Conservation (phyloP, 2,329 filamentous ascomycete genomes). For the Colletotrichum sidae region DNA sequence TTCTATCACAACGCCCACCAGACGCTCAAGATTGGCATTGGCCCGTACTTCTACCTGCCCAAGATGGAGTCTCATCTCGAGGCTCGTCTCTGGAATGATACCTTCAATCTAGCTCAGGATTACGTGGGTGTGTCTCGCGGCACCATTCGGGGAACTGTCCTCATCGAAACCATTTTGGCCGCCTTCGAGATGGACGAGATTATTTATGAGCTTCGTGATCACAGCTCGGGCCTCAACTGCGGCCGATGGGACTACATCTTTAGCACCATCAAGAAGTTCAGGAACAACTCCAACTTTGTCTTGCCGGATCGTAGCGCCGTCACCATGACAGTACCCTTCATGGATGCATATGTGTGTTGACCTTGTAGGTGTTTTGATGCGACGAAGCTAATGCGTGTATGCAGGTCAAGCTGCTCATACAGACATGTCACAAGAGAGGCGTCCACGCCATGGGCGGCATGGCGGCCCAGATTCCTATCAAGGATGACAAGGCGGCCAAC, state of each 20-base stretch:
- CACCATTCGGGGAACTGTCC: conserved; percentile 92
- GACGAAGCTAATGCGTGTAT: conserved; percentile 9
- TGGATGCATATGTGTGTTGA: conserved; percentile 82
- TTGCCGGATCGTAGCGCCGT: conserved; percentile 91
- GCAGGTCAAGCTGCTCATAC: conserved; percentile 88
- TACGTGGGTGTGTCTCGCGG: conserved; percentile 89
- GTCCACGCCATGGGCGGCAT: conserved; percentile 99
- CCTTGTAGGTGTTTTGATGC: neutral
- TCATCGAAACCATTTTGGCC: conserved; percentile 97
- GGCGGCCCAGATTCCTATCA: conserved; percentile 99
- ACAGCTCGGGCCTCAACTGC: conserved; percentile 96
- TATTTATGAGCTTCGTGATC: conserved; percentile 98
- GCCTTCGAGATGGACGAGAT: conserved; percentile 99
- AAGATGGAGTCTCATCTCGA: conserved; percentile 99
- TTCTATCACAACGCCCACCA: conserved; percentile 98
- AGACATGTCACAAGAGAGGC: conserved; percentile 95
- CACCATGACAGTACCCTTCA: conserved; percentile 98
- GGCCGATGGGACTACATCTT: conserved; percentile 99
- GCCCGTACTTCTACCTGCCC: conserved; percentile 97
- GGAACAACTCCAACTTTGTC: conserved; percentile 91
- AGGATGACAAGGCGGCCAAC: conserved; percentile 91
- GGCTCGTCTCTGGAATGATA: conserved; percentile 97
- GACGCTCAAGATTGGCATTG: conserved; percentile 83
- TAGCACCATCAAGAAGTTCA: conserved; percentile 99
- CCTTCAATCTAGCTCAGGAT: conserved; percentile 95